Evolutionary conservation across 2,329 filamentous ascomycete genomes (phyloP).

Genomic region (Uncinocarpus reesii): DNA sequence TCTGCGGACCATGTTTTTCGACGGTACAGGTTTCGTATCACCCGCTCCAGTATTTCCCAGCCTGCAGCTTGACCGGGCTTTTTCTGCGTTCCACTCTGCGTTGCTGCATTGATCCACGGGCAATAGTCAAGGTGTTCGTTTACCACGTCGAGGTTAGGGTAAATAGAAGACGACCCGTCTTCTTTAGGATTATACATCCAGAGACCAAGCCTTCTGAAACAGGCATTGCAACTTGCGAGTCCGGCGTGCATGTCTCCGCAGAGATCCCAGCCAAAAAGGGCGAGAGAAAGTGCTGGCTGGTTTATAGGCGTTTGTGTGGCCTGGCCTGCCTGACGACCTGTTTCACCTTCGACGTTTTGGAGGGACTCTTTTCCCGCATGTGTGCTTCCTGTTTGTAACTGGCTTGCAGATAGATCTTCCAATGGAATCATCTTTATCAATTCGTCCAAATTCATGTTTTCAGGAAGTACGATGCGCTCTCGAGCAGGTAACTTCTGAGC

Average conservation of each 20-base stretch:
- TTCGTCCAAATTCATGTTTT: conserved; percentile 26
- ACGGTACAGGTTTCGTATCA: conserved; percentile 34
- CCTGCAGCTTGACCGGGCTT: conserved; percentile 29
- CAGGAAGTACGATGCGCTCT: conserved; percentile 25
- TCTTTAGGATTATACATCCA: conserved; percentile 86
- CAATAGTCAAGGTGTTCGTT: conserved; percentile 74
- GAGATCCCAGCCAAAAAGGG: conserved; percentile 66
- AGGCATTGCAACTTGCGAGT: conserved; percentile 70
- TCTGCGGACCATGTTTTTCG: conserved; percentile 23
- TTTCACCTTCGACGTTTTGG: not conserved
- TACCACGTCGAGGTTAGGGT: conserved; percentile 52
- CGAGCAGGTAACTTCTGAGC: conserved; percentile 30
- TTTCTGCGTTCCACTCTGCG: conserved; percentile 45
- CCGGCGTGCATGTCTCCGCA: conserved; percentile 41
- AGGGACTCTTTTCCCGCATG: not conserved
- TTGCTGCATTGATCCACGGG: conserved; percentile 59
- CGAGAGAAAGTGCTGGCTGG: conserved; percentile 55
- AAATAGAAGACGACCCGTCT: conserved; percentile 36
- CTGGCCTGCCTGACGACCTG: not conserved
- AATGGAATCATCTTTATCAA: conserved; percentile 25
- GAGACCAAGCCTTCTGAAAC: conserved; percentile 75
- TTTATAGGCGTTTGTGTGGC: conserved; percentile 35
- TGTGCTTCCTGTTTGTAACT: conserved; percentile 3
- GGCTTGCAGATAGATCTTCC: conserved; percentile 19
- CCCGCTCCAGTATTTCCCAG: conserved; percentile 38